Evolutionary conservation across 148 eudicot genomes (phyloP).

Genomic region (Persicaria tinctoria): DNA sequence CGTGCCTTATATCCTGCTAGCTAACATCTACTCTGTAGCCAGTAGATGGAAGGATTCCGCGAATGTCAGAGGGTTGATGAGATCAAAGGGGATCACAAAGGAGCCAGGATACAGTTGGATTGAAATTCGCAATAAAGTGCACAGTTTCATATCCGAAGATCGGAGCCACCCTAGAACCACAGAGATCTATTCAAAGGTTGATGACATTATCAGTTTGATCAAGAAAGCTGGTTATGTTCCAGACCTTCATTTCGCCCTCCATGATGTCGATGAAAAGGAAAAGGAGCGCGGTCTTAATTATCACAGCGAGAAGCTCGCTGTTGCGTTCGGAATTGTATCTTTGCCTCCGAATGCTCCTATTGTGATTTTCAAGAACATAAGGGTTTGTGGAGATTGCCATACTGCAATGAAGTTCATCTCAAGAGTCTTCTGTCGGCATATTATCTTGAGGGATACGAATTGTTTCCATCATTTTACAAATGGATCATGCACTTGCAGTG

Average conservation of each 20-base stretch:
- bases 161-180: constrained; percentile 31
- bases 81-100: constrained; percentile 45
- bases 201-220: constrained; percentile 42
- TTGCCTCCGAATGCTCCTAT: constrained; percentile 45
- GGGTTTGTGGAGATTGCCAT: constrained; percentile 86
- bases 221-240: constrained; percentile 61
- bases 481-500: constrained; percentile 53
- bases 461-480: constrained; percentile 57
- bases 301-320: constrained; percentile 80
- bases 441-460: constrained; percentile 56
- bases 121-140: constrained; percentile 50
- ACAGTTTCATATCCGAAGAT: constrained; percentile 47
- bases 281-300: constrained; percentile 57
- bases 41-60: constrained; percentile 60
- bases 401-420: constrained; percentile 60
- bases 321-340: constrained; percentile 60
- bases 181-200: constrained; percentile 44
- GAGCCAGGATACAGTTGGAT: constrained; percentile 73
- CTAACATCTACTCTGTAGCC: constrained; percentile 52
- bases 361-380: constrained; percentile 59
- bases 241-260: constrained; percentile 54
- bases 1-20: constrained; percentile 53
- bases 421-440: constrained; percentile 32
- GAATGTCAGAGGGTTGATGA: constrained; percentile 43
- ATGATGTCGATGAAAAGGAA: constrained; percentile 53